Conservation (phyloP, 345 rosid species). For the Boechera retrofracta region DNA sequence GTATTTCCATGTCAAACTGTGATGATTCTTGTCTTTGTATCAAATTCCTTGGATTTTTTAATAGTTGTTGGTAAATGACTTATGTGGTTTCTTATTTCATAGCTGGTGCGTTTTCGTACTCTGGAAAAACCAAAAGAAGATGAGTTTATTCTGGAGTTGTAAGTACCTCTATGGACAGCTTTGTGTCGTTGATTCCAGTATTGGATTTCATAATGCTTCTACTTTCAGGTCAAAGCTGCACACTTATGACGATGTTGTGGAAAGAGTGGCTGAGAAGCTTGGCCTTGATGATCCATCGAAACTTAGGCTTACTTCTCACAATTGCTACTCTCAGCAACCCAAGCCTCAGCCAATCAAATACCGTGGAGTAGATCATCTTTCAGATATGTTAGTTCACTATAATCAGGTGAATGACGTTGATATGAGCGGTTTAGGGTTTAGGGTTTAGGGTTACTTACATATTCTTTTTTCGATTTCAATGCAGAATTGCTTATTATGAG, state of each 20-base stretch:
- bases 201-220: constrained; percentile 34
- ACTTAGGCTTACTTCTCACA: constrained; percentile 94
- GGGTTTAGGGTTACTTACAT: background rate
- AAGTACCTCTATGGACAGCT: constrained; percentile 48
- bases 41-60: background rate
- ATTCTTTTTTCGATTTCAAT: constrained; percentile 1
- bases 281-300: constrained; percentile 88
- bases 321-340: constrained; percentile 98
- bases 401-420: constrained; percentile 67
- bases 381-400: constrained; percentile 91
- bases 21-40: constrained; percentile 9
- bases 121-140: constrained; percentile 93
- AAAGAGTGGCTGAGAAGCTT: constrained; percentile 81
- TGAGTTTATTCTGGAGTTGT: constrained; percentile 87
- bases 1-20: constrained; percentile 23
- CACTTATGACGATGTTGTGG: constrained; percentile 89
- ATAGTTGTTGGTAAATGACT: constrained; percentile 22
- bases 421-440: background rate
- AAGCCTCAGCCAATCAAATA: constrained; percentile 93
- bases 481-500: constrained; percentile 18
- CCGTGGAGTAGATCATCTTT: constrained; percentile 84
- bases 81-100: constrained; percentile 36
- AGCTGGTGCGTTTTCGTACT: constrained; percentile 88
- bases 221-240: constrained; percentile 81
- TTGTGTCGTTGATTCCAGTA: constrained; percentile 8